A percentile compares a stretch with the other conserved stretches of the same genome.
Evolutionary conservation across 1,284 basidiomycete species (phyloP).

Genomic region (Fomitopsis pinicola): DNA sequence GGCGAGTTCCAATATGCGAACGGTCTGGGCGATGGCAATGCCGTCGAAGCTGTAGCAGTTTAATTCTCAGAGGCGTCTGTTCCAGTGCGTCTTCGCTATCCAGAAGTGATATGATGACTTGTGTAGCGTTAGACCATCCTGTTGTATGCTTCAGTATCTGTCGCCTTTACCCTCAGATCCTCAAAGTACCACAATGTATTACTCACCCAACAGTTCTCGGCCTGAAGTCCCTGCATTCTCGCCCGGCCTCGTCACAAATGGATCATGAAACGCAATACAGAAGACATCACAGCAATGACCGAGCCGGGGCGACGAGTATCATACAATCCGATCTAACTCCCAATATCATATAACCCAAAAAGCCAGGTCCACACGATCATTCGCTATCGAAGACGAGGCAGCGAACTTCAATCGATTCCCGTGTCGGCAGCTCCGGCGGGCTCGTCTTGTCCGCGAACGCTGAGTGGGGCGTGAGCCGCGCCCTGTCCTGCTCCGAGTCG

Average conservation of each 20-base stretch:
- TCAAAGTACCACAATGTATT: background rate
- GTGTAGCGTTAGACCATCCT: background rate
- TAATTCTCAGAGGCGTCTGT: background rate
- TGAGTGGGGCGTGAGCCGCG: slow-evolving; percentile 41
- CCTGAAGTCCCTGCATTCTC: too few species aligned
- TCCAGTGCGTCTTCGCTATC: background rate
- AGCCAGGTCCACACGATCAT: slow-evolving; percentile 1
- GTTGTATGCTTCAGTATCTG: background rate
- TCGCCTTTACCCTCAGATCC: background rate
- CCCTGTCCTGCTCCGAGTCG: slow-evolving; percentile 35
- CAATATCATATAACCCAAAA: background rate
- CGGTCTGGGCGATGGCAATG: slow-evolving; percentile 32
- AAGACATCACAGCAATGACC: background rate
- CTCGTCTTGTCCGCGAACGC: slow-evolving; percentile 38
- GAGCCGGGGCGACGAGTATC: background rate
- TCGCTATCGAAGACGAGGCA: slow-evolving; percentile 32
- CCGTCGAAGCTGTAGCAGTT: slow-evolving; percentile 5
- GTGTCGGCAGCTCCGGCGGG: slow-evolving; percentile 33
- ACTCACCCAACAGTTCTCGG: background rate
- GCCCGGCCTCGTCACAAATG: too few species aligned
- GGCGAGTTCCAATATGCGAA: slow-evolving; percentile 85
- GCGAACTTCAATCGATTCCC: slow-evolving; percentile 39
- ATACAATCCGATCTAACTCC: background rate
- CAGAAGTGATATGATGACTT: background rate
- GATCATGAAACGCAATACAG: background rate